Percentiles rank a stretch among this genome's conserved stretches.
phyloP scores from a whole-genome alignment of 192 early-diverging fungal species.

The Gonapodya prolifera region DNA sequence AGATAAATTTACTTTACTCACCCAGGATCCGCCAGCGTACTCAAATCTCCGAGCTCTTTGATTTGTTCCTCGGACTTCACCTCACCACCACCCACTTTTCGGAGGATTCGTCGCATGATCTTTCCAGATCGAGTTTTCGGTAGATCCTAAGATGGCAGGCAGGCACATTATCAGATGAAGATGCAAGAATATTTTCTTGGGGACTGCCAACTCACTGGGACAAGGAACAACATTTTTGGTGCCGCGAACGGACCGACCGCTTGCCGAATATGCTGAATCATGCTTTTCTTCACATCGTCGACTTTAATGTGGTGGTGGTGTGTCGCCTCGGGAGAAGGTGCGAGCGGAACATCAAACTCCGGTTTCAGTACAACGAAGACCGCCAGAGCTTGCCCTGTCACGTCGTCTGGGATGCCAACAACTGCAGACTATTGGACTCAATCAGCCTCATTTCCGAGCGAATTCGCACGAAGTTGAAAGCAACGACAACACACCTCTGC shows the following conservation, averaged over 20 bases:
- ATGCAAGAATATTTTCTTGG: background rate
- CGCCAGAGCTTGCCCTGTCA: slow-evolving; percentile 83
- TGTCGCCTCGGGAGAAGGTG: background rate
- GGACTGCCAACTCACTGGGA: slow-evolving; percentile 17
- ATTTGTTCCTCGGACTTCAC: slow-evolving; percentile 19
- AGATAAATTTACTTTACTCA: background rate
- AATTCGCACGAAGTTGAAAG: background rate
- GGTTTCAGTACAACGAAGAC: slow-evolving; percentile 74
- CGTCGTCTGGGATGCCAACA: slow-evolving; percentile 72
- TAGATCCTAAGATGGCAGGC: slow-evolving; percentile 35
- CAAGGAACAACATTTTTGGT: slow-evolving; percentile 74
- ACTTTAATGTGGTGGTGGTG: background rate
- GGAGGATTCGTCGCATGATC: slow-evolving; percentile 89
- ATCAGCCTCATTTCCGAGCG: background rate
- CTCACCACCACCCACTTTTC: slow-evolving; percentile 83
- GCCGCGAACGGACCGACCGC: slow-evolving; percentile 89
- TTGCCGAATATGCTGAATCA: slow-evolving; percentile 65
- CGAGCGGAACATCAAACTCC: slow-evolving; percentile 14
- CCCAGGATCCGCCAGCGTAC: slow-evolving; percentile 72
- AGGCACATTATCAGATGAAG: no score
- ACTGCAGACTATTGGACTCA: slow-evolving; percentile 40
- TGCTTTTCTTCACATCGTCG: slow-evolving; percentile 36
- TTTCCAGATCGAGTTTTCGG: slow-evolving; percentile 95
- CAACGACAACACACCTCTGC: background rate
- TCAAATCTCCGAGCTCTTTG: slow-evolving; percentile 76